These are phyloP conservation scores for Pythium rhizo-oryzae DNA, from an alignment of 352 stramenopile genomes.

Conservation along the genomic window DNA sequence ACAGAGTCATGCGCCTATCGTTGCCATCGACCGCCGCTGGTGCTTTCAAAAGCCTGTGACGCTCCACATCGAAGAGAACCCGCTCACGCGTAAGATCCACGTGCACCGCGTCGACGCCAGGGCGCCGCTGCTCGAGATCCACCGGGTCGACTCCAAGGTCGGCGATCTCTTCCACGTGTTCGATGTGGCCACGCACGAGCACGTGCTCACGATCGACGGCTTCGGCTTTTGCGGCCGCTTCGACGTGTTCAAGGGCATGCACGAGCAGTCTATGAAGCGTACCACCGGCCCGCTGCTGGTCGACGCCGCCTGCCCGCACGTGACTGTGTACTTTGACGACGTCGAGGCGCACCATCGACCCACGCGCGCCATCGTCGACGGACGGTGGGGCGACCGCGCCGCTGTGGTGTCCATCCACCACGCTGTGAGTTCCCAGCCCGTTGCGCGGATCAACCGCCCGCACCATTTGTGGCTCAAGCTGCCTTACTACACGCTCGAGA, in stretches of 20 bases:
- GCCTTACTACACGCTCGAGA: constrained; percentile 11
- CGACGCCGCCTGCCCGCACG: not conserved
- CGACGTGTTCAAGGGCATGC: constrained; percentile 5
- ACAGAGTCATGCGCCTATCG: constrained; percentile 3
- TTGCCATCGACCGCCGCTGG: constrained; percentile 14
- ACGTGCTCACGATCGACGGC: constrained; percentile 14
- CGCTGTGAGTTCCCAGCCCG: constrained; percentile 5
- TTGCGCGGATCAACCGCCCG: constrained; percentile 11
- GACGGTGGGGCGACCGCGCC: constrained; percentile 2
- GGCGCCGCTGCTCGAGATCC: constrained; percentile 12
- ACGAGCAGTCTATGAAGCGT: constrained; percentile 3
- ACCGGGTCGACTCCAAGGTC: constrained; percentile 1
- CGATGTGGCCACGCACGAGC: constrained; percentile 9
- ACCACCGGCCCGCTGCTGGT: constrained; percentile 7
- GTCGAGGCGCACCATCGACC: constrained; percentile 8
- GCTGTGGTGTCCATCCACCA: constrained; percentile 16
- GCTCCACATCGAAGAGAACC: constrained; percentile 17
- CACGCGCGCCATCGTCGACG: constrained; percentile 9
- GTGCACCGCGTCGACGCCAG: not conserved
- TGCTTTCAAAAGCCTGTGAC: not conserved
- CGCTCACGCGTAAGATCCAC: constrained; percentile 14
- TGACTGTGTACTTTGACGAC: constrained; percentile 15
- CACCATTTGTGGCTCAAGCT: constrained; percentile 15
- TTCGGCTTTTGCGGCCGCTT: constrained; percentile 15
- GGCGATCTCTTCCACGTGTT: constrained; percentile 16